These are phyloP conservation scores for Colletotrichum euphorbiae DNA, from an alignment of 2,329 filamentous ascomycete species.

Conservation along the genomic window DNA sequence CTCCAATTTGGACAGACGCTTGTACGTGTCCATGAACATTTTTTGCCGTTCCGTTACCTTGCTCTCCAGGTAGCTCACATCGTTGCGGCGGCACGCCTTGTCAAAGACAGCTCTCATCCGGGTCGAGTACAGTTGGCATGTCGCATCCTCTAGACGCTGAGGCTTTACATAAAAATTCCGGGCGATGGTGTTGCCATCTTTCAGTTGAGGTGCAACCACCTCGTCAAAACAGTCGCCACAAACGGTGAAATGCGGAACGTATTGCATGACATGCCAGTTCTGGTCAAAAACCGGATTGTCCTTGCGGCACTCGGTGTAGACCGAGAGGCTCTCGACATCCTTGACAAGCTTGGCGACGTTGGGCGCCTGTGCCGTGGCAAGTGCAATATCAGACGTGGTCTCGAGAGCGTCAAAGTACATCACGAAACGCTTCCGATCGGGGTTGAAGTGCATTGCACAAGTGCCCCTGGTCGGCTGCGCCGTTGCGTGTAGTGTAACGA, in stretches of 20 bases:
- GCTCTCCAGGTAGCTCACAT: conserved; percentile 71
- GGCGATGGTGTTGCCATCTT: conserved; percentile 66
- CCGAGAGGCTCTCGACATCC: conserved; percentile 69
- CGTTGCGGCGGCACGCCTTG: conserved; percentile 73
- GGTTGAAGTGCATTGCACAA: conserved; percentile 76
- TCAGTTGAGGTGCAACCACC: conserved; percentile 76
- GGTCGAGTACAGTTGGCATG: conserved; percentile 84
- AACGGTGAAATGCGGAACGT: conserved; percentile 81
- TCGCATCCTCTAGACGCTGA: conserved; percentile 64
- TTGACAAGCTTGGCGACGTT: conserved; percentile 73
- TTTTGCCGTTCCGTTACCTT: conserved; percentile 70
- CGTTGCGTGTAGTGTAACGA: conserved; percentile 64
- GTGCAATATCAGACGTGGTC: conserved; percentile 63
- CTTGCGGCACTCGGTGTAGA: conserved; percentile 72
- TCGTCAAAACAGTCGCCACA: conserved; percentile 90
- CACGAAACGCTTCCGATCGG: conserved; percentile 65
- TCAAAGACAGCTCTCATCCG: conserved; percentile 82
- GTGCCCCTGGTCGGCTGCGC: conserved; percentile 61
- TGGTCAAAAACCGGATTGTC: conserved; percentile 71
- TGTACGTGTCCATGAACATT: conserved; percentile 70
- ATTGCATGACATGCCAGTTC: conserved; percentile 82
- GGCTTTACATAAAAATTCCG: conserved; percentile 73
- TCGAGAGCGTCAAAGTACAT: conserved; percentile 73
- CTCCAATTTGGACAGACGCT: conserved; percentile 60
- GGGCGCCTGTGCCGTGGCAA: conserved; percentile 57